Percentiles rank a stretch among this genome's conserved stretches.
phyloP scores from a whole-genome alignment of 805 yeast species.

The Komagataella populi region DNA sequence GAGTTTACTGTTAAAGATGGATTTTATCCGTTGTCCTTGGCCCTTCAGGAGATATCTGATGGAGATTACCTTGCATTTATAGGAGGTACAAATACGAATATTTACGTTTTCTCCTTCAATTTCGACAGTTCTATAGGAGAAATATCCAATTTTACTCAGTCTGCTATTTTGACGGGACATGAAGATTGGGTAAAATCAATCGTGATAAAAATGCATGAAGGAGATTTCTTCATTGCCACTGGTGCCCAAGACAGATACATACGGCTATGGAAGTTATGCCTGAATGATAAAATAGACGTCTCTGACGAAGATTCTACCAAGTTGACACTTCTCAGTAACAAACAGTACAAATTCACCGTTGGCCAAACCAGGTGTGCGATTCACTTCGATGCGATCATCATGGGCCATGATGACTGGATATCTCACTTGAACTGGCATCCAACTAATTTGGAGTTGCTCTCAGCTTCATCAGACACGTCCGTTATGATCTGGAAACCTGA shows the following conservation, averaged over 20 bases:
- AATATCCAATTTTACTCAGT: conserved; percentile 16
- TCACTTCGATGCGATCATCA: conserved; percentile 80
- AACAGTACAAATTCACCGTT: conserved; percentile 47
- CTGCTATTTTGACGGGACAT: conserved; percentile 68
- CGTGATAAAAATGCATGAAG: conserved; percentile 33
- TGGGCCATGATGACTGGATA: conserved; percentile 99
- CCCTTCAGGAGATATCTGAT: conserved; percentile 16
- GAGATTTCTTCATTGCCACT: conserved; percentile 59
- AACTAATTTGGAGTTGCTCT: conserved; percentile 42
- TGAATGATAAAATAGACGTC: conserved; percentile 33
- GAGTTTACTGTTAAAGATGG: conserved; percentile 24
- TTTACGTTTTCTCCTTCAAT: conserved; percentile 41
- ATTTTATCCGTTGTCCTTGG: conserved; percentile 33
- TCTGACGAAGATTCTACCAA: conserved; percentile 40
- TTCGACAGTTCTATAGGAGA: conserved; percentile 3
- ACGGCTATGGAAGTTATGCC: conserved; percentile 69
- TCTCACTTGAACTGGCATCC: conserved; percentile 78
- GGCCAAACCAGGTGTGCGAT: conserved; percentile 33
- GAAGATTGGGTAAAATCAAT: conserved; percentile 91
- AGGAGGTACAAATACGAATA: conserved; percentile 54
- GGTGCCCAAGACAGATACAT: conserved; percentile 92
- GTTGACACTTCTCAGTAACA: conserved; percentile 50
- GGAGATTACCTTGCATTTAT: conserved; percentile 37
- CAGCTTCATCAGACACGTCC: conserved; percentile 89
- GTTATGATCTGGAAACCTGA: conserved; percentile 93